Evolutionary conservation across 768 basidiomycete species (phyloP).

Genomic region (Candolleomyces aberdarensis): DNA sequence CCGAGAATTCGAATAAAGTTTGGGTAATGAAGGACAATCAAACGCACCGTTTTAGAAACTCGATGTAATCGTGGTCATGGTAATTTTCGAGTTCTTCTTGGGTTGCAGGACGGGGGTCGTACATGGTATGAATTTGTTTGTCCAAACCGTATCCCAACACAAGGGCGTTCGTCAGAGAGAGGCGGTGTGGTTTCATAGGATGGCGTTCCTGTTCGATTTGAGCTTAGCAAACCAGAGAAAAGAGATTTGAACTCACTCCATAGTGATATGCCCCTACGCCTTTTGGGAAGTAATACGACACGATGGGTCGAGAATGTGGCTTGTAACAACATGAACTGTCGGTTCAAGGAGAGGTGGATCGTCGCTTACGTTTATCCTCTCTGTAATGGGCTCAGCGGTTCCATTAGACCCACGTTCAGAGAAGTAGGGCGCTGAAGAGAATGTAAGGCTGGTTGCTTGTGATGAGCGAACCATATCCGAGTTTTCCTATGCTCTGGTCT

Average conservation of each 20-base stretch:
- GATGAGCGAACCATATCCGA: slow-evolving; percentile 41
- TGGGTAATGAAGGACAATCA: not conserved
- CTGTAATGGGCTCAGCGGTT: slow-evolving; percentile 75
- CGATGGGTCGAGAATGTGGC: slow-evolving; percentile 82
- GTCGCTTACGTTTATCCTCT: slow-evolving; percentile 65
- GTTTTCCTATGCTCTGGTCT: not conserved
- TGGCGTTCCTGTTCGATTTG: slow-evolving; percentile 73
- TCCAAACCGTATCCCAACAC: slow-evolving; percentile 96
- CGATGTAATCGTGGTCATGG: slow-evolving; percentile 94
- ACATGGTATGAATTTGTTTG: slow-evolving; percentile 91
- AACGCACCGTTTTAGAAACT: slow-evolving; percentile 84
- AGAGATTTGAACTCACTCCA: slow-evolving; percentile 56
- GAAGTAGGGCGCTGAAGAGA: slow-evolving; percentile 74
- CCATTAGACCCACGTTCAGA: slow-evolving; percentile 70
- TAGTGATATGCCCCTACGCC: slow-evolving; percentile 96
- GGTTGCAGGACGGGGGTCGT: slow-evolving; percentile 85
- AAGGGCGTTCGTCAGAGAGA: slow-evolving; percentile 94
- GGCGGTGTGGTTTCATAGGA: slow-evolving; percentile 96
- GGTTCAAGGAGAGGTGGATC: not conserved
- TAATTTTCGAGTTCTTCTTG: slow-evolving; percentile 86
- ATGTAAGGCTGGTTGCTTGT: slow-evolving; percentile 48
- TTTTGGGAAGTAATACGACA: slow-evolving; percentile 95
- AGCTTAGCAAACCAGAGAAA: not conserved
- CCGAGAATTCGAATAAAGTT: not conserved
- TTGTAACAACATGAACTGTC: slow-evolving; percentile 12